Evolutionary conservation across 176 grass and related monocot genomes (phyloP), one percentile per base, ranked within the genome.

Genomic region (Oryza nivara): DNA sequence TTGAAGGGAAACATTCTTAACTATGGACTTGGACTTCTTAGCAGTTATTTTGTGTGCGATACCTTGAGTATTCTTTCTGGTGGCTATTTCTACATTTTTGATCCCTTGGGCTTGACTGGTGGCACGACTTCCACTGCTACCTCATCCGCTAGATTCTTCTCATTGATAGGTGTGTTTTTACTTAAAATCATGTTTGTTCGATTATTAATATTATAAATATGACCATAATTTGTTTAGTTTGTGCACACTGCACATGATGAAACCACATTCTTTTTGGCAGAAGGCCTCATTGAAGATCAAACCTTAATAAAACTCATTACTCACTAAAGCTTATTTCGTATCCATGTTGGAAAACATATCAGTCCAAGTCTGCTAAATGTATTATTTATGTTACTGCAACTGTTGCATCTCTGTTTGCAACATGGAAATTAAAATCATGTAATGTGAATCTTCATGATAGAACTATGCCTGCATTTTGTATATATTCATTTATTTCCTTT

Each of bases 21-120:
- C 64, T 98, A 95, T 82, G 95, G 95, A n/a, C 66, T 95, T 51
- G 95, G 95, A 88, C 86, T 98, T 89, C 74, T 98, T 80, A 95
- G 92, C 79, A 79, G 95, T 83, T 98, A 95, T 86, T 98, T 98
- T 82, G 78, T 98, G 14, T 93, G 87, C 11, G 95, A 98, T 90
- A 67, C 92, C 70, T 87, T 98, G 85, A 93, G 92, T 68, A 82
- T 98, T 88, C 88, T 98, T 88, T 98, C 95, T 80, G 87, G 86
- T 76, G 93, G 91, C 63, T 95, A 95, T 70, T 95, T 98, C 88
- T 98, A 95, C 15, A 72, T 95, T 70, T 98, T 98, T 74, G 92
- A 98, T 90, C 95, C 92, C 23, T 84, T 98, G 93, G 95, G 95
- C 64, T 89, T 98, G 84, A 89, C 89, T 85, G 78, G 79, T 82